A percentile compares a stretch with the other conserved stretches of the same genome.
Conservation (phyloP, 139 green algal genomes). For the Chlorella sp. region DNA sequence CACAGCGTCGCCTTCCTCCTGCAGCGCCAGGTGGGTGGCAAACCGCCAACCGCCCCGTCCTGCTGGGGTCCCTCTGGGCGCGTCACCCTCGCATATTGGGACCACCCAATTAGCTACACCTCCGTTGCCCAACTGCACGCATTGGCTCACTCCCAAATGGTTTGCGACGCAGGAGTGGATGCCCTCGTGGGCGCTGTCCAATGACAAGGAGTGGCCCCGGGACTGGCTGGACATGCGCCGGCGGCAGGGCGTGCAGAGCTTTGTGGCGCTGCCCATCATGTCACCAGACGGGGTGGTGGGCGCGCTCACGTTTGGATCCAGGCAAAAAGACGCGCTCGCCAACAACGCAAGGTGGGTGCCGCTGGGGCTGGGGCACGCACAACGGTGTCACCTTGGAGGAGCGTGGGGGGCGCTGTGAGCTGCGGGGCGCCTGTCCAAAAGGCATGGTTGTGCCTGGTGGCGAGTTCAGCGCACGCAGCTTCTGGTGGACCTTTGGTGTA, state of each 20-base stretch:
- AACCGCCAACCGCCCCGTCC: too few species aligned
- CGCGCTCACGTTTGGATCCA: background rate
- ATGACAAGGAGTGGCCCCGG: background rate
- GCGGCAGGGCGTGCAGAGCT: background rate
- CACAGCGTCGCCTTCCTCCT: too few species aligned
- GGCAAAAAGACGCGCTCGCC: background rate
- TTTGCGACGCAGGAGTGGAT: too few species aligned
- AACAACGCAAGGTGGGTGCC: background rate
- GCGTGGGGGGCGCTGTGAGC: background rate
- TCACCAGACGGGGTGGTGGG: background rate
- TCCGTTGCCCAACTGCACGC: too few species aligned
- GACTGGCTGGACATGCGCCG: background rate
- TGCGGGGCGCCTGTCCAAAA: background rate
- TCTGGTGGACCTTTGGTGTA: background rate
- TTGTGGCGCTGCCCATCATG: background rate
- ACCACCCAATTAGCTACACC: too few species aligned
- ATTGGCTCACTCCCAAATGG: too few species aligned
- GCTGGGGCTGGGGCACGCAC: too few species aligned
- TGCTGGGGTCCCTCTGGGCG: too few species aligned
- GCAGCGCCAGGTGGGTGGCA: too few species aligned
- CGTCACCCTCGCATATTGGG: too few species aligned
- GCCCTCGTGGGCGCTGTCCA: too few species aligned
- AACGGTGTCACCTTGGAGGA: too few species aligned
- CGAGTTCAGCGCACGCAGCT: background rate
- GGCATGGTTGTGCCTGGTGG: background rate